phyloP scores from a whole-genome alignment of 495 filamentous ascomycete species.

The Gamarada debralockiae region DNA sequence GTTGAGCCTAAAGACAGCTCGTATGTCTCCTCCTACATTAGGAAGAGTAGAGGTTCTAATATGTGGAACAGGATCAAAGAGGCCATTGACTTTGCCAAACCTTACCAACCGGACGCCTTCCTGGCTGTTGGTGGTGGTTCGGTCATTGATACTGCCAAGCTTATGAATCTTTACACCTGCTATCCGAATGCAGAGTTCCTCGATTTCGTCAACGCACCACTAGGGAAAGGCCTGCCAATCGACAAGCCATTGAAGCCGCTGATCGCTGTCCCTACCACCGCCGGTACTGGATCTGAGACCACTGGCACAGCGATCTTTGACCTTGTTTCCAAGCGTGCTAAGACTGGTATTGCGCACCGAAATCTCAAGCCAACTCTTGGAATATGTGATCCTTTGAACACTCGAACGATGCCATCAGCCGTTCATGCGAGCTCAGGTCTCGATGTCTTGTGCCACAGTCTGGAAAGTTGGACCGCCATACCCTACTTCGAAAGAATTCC shows the following conservation, averaged over 20 bases:
- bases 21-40: slow-evolving; percentile 41
- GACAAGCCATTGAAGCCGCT: slow-evolving; percentile 74
- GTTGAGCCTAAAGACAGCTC: slow-evolving; percentile 93
- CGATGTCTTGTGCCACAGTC: slow-evolving; percentile 88
- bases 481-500: slow-evolving; percentile 83
- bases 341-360: slow-evolving; percentile 93
- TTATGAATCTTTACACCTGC: slow-evolving; percentile 93
- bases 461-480: slow-evolving; percentile 96
- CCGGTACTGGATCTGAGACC: slow-evolving; percentile 92
- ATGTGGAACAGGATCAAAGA: slow-evolving; percentile 61
- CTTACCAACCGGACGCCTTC: slow-evolving; percentile 78
- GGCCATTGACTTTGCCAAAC: slow-evolving; percentile 80
- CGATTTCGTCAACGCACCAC: slow-evolving; percentile 95
- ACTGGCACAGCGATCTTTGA: slow-evolving; percentile 99
- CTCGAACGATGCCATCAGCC: slow-evolving; percentile 87
- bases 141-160: slow-evolving; percentile 95
- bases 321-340: slow-evolving; percentile 78
- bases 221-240: slow-evolving; percentile 85
- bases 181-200: slow-evolving; percentile 88
- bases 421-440: slow-evolving; percentile 86
- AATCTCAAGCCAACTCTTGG: slow-evolving; percentile 93
- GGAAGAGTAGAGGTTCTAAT: slow-evolving; percentile 4
- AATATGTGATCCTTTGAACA: slow-evolving; percentile 94
- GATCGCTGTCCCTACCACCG: slow-evolving; percentile 91
- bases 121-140: slow-evolving; percentile 86